Percentiles rank a stretch among this genome's conserved stretches.
phyloP scores from a whole-genome alignment of 1,284 basidiomycete genomes.

The Pseudozyma tsukubaensis region DNA sequence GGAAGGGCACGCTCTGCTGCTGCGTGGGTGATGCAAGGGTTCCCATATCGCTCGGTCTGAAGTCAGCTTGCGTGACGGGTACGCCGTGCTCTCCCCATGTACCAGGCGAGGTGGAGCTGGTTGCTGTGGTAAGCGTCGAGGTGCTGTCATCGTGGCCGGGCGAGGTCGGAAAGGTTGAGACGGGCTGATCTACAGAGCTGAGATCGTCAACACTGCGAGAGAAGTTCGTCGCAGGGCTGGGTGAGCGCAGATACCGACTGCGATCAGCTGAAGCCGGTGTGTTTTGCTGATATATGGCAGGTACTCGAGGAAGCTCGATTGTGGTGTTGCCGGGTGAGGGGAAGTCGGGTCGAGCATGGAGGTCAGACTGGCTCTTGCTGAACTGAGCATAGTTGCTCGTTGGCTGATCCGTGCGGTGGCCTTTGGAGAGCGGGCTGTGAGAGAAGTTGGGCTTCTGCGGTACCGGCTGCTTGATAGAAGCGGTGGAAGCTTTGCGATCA shows the following conservation, averaged over 20 bases:
- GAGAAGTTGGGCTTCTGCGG: slow-evolving; percentile 36
- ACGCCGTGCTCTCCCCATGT: slow-evolving; percentile 59
- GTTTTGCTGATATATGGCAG: slow-evolving; percentile 39
- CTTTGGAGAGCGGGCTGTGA: slow-evolving; percentile 44
- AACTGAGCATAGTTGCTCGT: slow-evolving; percentile 38
- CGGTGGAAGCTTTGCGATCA: slow-evolving; percentile 49
- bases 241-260: slow-evolving; percentile 50
- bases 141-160: slow-evolving; percentile 39
- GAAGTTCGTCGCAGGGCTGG: slow-evolving; percentile 53
- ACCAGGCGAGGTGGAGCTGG: slow-evolving; percentile 24
- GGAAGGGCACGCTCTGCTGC: slow-evolving; percentile 21
- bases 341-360: slow-evolving; percentile 42
- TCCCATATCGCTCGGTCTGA: slow-evolving; percentile 58
- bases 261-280: slow-evolving; percentile 27
- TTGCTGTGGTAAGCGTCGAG: slow-evolving; percentile 23
- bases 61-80: slow-evolving; percentile 27
- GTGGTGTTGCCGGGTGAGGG: slow-evolving; percentile 28
- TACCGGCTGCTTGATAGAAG: slow-evolving; percentile 26
- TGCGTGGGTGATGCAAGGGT: slow-evolving; percentile 37
- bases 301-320: slow-evolving; percentile 46
- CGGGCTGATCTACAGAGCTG: slow-evolving; percentile 27
- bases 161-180: slow-evolving; percentile 25
- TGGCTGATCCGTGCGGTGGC: slow-evolving; percentile 22
- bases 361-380: slow-evolving; percentile 57
- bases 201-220: slow-evolving; percentile 64